Evolutionary conservation across 2,329 filamentous ascomycete genomes (phyloP), one percentile per base, ranked within the genome.

Genomic region (Colletotrichum kahawae): DNA sequence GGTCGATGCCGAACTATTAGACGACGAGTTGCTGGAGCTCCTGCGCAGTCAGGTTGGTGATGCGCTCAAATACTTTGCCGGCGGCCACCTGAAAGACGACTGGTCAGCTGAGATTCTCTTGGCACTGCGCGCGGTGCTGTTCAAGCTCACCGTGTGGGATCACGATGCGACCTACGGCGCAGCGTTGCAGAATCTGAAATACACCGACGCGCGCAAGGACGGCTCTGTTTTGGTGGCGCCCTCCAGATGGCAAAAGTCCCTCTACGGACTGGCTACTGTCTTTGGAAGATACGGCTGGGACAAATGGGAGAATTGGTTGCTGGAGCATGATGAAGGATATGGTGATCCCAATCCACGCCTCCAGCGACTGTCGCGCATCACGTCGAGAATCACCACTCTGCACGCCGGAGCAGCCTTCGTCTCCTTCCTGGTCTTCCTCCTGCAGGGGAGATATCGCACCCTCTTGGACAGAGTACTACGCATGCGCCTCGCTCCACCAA

Each of bases 111-210:
- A 98, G 85, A 96, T 98, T 69, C 89, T 94, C 77, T 89, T 98
- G 33, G 90, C 88, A 1, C 88, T 99, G 71, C 90, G 96, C 62
- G 92, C 93, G 3, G 87, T 95, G 4, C 87, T 99, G 9, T 99
- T 98, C 88, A 99, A 99, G 85, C 90, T 99, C 77, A 95, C 94
- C 18, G 93, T 99, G 74, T 99, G 97, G 97, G 96, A 98, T 83
- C 95, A 98, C 83, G 93, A 98, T 83, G 95, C 97, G 51, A 97
- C 95, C 7, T 98, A 99, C 84, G 97, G 97, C 75, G 97, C 97
- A 13, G 93, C 95, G 43, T 88, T 99, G 65, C 97, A 99, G 84
- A 98, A 98, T 77, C 89, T 99, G 33, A 93, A 93, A 81, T 98
- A 96, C 81, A 94, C 95, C 13, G 96, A 98, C 82, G 96, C 95